Evolutionary conservation across 208 protist species (phyloP).

Genomic region (Acanthamoeba royreba): DNA sequence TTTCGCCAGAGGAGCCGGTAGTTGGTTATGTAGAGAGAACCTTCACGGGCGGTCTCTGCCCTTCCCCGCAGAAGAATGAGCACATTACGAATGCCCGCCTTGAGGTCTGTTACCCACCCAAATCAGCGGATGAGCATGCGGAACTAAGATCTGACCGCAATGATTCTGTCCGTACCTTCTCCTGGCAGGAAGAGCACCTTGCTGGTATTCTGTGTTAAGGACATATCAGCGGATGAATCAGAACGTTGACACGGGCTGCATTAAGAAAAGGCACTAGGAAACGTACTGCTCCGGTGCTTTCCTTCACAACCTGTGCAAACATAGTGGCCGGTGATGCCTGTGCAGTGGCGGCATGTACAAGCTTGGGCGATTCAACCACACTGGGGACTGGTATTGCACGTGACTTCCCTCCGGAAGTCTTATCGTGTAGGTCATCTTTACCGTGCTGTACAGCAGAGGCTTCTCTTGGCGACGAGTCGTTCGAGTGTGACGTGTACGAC

Average conservation of each 20-base stretch:
- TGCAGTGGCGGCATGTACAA: background rate
- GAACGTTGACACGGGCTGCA: background rate
- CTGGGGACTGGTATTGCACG: background rate
- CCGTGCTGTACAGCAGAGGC: no score
- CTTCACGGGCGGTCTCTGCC: background rate
- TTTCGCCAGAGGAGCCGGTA: constrained; percentile 25
- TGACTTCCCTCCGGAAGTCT: background rate
- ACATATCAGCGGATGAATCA: background rate
- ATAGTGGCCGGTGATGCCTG: background rate
- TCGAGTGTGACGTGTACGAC: no score
- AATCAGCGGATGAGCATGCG: background rate
- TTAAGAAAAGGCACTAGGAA: background rate
- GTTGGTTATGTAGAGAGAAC: constrained; percentile 33
- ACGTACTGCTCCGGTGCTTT: constrained; percentile 26
- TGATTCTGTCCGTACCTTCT: constrained; percentile 21
- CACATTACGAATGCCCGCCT: background rate
- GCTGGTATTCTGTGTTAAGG: constrained; percentile 16
- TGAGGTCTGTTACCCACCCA: background rate
- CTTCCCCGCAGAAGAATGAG: background rate
- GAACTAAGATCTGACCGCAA: background rate
- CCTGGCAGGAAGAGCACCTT: constrained; percentile 35
- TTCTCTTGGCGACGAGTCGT: no score
- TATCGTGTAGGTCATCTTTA: no score
- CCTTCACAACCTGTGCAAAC: background rate
- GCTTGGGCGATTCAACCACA: background rate